Evolutionary conservation across 2,329 filamentous ascomycete genomes (phyloP), one percentile per base, ranked within the genome.

Genomic region (Bipolaris cookei): DNA sequence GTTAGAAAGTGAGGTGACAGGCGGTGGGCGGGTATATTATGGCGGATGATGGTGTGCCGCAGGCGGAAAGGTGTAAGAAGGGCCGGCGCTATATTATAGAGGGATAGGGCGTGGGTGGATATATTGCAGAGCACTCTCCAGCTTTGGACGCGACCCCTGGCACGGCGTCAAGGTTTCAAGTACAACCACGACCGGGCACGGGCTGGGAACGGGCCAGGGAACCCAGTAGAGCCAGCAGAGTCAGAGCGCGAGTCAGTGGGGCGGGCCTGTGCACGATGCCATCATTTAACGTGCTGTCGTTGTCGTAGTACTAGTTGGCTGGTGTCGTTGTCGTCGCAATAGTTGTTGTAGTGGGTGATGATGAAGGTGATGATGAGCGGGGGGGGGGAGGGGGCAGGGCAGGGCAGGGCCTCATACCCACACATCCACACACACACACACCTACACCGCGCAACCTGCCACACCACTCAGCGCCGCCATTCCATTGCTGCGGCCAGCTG

Each of bases 111-210:
- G 41, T 41, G 56, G 14, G 30, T 44, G 50, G 49, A 56, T 55
- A 58, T 34, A 54, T 56, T 58, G 49, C 51, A 55, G 38, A 30
- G 46, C 52, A 55, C 46, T 44, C 37, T 50, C 21, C 46, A 51
- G 44, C 32, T 21, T 20, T 18, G 10, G 11, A 35, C 38, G 34
- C 38, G 38, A 10, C 49, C 53, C 54, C 55, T 54, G 51, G 51
- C 51, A 42, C 51, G 48, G 38, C 53, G 44, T 54, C 55, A 51
- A 52, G 43, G 62, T 65, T 56, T 65, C 60, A 65, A 58, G 35
- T 56, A 57, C 57, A 63, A 41, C 46, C 58, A 52, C 44, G 51
- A 13, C 43, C 39, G 45, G 20, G 30, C 46, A 44, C 49, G 54
- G 48, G 42, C 51, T 25, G 37, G 37, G 13, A 25, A 30, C 28